A percentile compares a stretch with the other conserved stretches of the same genome.
phyloP scores from a whole-genome alignment of 1,139 yeast species.

The Yamadazyma siamensis region DNA sequence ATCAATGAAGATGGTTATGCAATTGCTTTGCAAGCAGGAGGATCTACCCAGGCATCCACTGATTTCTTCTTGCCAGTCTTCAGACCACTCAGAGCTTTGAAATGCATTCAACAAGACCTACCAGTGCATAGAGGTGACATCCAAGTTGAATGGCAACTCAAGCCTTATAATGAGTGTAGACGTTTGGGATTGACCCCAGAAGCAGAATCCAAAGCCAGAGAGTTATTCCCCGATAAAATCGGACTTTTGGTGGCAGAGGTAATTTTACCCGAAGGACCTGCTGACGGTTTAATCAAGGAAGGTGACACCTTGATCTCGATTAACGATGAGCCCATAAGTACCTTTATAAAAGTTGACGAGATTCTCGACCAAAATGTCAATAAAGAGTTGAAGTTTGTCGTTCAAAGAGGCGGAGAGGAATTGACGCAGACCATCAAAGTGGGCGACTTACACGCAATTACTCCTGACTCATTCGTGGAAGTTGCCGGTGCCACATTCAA shows the following conservation, averaged over 20 bases:
- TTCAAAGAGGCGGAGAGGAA: constrained; percentile 74
- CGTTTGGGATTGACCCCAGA: constrained; percentile 78
- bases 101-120: constrained; percentile 56
- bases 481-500: constrained; percentile 88
- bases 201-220: constrained; percentile 69
- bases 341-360: constrained; percentile 80
- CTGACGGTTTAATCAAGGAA: constrained; percentile 68
- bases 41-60: constrained; percentile 85
- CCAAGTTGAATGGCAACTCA: constrained; percentile 85
- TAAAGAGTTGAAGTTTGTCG: constrained; percentile 48
- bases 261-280: constrained; percentile 85
- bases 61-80: constrained; percentile 87
- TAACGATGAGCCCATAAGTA: constrained; percentile 60
- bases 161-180: constrained; percentile 88
- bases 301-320: constrained; percentile 83
- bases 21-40: constrained; percentile 93
- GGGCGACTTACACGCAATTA: constrained; percentile 75
- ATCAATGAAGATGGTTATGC: constrained; percentile 84
- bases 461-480: constrained; percentile 78
- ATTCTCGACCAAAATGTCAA: constrained; percentile 75
- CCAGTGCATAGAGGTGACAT: constrained; percentile 79
- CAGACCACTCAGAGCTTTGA: constrained; percentile 77
- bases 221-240: constrained; percentile 66
- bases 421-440: constrained; percentile 50
- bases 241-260: constrained; percentile 85